phyloP scores from a whole-genome alignment of 2,329 filamentous ascomycete species.

The Ophiocordyceps camponoti-floridani region DNA sequence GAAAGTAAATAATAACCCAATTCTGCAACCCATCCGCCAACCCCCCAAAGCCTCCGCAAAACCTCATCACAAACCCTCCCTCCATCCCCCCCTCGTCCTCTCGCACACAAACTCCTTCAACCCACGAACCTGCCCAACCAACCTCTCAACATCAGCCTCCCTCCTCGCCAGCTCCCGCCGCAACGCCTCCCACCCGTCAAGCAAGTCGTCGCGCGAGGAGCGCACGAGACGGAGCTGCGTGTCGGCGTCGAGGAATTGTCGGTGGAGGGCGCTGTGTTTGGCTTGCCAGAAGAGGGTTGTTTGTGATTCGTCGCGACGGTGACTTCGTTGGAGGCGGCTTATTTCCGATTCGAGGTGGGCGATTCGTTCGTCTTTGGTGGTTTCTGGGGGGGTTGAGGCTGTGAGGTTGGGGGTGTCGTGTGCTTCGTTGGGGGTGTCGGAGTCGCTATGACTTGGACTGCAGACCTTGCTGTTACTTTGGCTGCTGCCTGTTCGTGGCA shows the following conservation, averaged over 20 bases:
- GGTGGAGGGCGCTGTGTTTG: slow-evolving; percentile 33
- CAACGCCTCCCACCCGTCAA: slow-evolving; percentile 28
- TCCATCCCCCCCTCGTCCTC: slow-evolving; percentile 33
- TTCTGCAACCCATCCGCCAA: slow-evolving; percentile 54
- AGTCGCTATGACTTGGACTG: neutral
- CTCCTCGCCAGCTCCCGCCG: slow-evolving; percentile 24
- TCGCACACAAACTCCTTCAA: slow-evolving; percentile 57
- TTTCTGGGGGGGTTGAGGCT: too few relatives aligned
- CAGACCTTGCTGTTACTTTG: neutral
- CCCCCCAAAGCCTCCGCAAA: slow-evolving; percentile 41
- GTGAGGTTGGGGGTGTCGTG: too few relatives aligned
- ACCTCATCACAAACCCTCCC: slow-evolving; percentile 45
- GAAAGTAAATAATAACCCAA: slow-evolving; percentile 54
- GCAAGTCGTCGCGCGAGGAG: slow-evolving; percentile 31
- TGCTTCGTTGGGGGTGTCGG: too few relatives aligned
- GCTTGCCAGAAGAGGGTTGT: slow-evolving; percentile 38
- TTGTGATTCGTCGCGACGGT: slow-evolving; percentile 34
- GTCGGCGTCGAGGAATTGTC: slow-evolving; percentile 32
- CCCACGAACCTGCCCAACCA: slow-evolving; percentile 43
- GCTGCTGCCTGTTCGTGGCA: neutral
- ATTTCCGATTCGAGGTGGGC: slow-evolving; percentile 33
- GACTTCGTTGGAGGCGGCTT: slow-evolving; percentile 31
- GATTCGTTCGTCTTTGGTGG: slow-evolving; percentile 30
- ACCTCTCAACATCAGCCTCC: slow-evolving; percentile 37
- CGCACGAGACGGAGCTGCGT: slow-evolving; percentile 27